phyloP scores from a whole-genome alignment of 2,329 filamentous ascomycete genomes.

The Fusarium sacchari region DNA sequence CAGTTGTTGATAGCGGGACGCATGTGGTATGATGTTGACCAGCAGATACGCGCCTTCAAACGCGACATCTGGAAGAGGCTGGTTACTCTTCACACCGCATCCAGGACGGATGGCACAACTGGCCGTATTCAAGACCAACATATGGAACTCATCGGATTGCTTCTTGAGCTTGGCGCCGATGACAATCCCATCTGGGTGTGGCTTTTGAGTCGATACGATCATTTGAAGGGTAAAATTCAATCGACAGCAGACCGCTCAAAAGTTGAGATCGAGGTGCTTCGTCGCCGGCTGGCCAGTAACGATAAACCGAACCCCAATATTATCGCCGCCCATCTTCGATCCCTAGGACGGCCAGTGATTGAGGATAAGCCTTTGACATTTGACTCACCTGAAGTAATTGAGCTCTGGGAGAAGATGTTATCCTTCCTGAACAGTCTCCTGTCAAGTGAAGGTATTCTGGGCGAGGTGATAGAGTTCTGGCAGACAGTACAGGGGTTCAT shows the following conservation, averaged over 20 bases:
- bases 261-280: constrained; percentile 90
- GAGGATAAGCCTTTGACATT: constrained; percentile 70
- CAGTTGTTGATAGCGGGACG: constrained; percentile 87
- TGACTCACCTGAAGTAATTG: constrained; percentile 84
- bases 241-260: constrained; percentile 84
- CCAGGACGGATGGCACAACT: constrained; percentile 58
- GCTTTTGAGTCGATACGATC: constrained; percentile 89
- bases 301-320: constrained; percentile 76
- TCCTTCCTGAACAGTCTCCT: constrained; percentile 78
- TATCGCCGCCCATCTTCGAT: constrained; percentile 79
- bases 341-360: constrained; percentile 73
- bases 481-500: constrained; percentile 91
- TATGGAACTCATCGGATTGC: constrained; percentile 87
- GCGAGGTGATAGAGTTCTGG: constrained; percentile 94
- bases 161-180: constrained; percentile 93
- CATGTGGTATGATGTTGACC: constrained; percentile 95
- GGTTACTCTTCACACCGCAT: constrained; percentile 70
- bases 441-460: constrained; percentile 81
- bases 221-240: constrained; percentile 86
- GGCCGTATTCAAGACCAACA: constrained; percentile 79
- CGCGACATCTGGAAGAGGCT: constrained; percentile 88
- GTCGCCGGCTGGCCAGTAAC: constrained; percentile 78
- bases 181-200: constrained; percentile 98
- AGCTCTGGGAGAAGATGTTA: constrained; percentile 92
- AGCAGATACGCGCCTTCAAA: constrained; percentile 88